phyloP scores from a whole-genome alignment of 768 basidiomycete genomes.

The Rhizopogon salebrosus region DNA sequence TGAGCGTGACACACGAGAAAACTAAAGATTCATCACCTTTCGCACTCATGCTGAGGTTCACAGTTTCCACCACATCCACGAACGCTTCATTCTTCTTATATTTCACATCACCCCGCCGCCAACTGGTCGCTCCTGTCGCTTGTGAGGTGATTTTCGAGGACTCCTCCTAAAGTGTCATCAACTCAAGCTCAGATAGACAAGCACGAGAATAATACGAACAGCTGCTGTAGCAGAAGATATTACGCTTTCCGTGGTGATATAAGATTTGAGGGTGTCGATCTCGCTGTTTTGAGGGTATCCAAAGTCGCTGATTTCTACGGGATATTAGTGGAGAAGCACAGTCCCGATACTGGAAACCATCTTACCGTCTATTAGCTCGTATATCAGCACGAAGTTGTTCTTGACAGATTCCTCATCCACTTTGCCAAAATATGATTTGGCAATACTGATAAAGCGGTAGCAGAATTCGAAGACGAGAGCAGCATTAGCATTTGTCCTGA shows the following conservation, averaged over 20 bases:
- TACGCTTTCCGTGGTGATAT: conserved; percentile 97
- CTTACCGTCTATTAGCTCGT: conserved; percentile 93
- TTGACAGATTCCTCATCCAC: conserved; percentile 97
- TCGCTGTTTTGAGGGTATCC: conserved; percentile 99
- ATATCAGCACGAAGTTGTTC: conserved; percentile 98
- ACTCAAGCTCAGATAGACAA: not conserved
- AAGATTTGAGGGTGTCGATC: conserved; percentile 94
- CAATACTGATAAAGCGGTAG: conserved; percentile 93
- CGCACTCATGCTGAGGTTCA: conserved; percentile 95
- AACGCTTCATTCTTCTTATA: conserved; percentile 99
- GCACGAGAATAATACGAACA: conserved; percentile 36
- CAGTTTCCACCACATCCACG: conserved; percentile 97
- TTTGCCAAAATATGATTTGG: conserved; percentile 95
- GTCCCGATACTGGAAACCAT: conserved; percentile 13
- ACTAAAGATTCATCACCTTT: conserved; percentile 48
- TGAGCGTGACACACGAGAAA: not conserved
- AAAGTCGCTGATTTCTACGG: conserved; percentile 93
- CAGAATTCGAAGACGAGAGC: conserved; percentile 97
- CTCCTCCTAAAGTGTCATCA: conserved; percentile 62
- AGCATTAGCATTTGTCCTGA: conserved; percentile 92
- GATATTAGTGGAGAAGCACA: not conserved
- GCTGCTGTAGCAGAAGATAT: conserved; percentile 81
- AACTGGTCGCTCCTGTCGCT: conserved; percentile 94
- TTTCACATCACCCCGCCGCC: conserved; percentile 93
- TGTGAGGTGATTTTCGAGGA: conserved; percentile 96